A percentile compares a stretch with the other conserved stretches of the same genome.
Evolutionary conservation across 1,139 yeast species (phyloP).

Genomic region (Taphrina populina): DNA sequence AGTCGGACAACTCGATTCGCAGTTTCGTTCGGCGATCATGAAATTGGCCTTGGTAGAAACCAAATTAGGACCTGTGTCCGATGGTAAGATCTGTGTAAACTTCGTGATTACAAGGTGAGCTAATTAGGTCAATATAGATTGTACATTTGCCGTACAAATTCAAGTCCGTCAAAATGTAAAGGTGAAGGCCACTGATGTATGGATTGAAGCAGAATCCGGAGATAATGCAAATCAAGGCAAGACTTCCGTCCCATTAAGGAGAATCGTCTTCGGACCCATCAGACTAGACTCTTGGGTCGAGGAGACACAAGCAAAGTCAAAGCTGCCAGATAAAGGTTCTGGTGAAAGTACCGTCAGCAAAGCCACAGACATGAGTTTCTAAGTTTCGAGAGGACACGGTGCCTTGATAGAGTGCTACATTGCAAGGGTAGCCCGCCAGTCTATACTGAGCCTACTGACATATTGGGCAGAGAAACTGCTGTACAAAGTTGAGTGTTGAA

Average conservation of each 20-base stretch:
- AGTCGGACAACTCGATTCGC: constrained; percentile 35
- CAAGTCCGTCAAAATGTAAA: constrained; percentile 14
- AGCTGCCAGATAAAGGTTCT: constrained; percentile 36
- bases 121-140: constrained; percentile 16
- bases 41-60: constrained; percentile 39
- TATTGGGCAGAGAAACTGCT: too few relatives aligned
- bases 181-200: constrained; percentile 5
- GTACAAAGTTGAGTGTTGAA: too few relatives aligned
- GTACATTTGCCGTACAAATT: constrained; percentile 38
- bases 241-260: constrained; percentile 42
- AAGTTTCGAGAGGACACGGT: too few relatives aligned
- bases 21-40: constrained; percentile 43
- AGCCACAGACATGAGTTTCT: too few relatives aligned
- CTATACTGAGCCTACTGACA: too few relatives aligned
- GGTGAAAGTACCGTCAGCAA: too few relatives aligned
- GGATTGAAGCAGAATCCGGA: constrained; percentile 41
- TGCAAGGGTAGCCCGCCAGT: too few relatives aligned
- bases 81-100: constrained; percentile 36
- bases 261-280: constrained; percentile 44
- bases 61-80: constrained; percentile 41
- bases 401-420: too few relatives aligned
- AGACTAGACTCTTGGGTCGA: constrained; percentile 43
- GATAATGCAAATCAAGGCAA: constrained; percentile 38
- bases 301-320: constrained; percentile 40
- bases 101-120: constrained; percentile 36